These are phyloP conservation scores for Termitomyces heimii DNA, from an alignment of 768 basidiomycete species.

Conservation along the genomic window DNA sequence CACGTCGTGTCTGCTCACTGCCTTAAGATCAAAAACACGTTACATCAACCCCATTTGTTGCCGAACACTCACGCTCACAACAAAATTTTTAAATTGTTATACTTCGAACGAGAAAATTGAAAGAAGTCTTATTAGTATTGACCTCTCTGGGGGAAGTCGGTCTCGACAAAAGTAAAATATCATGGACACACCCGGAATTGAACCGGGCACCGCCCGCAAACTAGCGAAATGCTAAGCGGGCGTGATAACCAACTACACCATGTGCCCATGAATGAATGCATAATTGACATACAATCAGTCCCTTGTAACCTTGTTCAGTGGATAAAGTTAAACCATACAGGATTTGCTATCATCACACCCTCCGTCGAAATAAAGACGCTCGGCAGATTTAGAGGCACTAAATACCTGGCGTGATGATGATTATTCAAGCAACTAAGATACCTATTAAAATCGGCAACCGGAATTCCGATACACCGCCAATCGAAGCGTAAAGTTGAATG, in stretches of 20 bases:
- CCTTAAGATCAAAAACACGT: conserved; percentile 9
- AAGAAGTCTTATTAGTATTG: not conserved
- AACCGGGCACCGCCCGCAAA: conserved; percentile 1
- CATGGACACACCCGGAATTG: conserved; percentile 1
- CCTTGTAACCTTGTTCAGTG: too few species aligned
- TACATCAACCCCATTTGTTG: conserved; percentile 4
- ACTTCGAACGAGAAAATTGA: not conserved
- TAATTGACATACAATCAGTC: too few species aligned
- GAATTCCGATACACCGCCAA: too few species aligned
- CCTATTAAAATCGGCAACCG: not conserved
- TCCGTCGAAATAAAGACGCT: too few species aligned
- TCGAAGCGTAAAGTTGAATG: not conserved
- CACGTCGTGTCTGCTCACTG: conserved; percentile 10
- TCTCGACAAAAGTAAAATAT: not conserved
- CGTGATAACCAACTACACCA: conserved; percentile 6
- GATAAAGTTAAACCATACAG: too few species aligned
- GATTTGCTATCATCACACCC: too few species aligned
- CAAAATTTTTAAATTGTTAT: not conserved
- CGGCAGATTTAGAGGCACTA: too few species aligned
- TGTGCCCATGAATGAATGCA: not conserved
- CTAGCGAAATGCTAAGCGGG: not conserved
- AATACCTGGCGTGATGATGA: not conserved
- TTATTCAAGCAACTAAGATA: not conserved
- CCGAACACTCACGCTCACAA: not conserved
- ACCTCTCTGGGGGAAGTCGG: not conserved